Evolutionary conservation across 495 filamentous ascomycete species (phyloP), one percentile per base, ranked within the genome.

Genomic region (Platismatia glauca): DNA sequence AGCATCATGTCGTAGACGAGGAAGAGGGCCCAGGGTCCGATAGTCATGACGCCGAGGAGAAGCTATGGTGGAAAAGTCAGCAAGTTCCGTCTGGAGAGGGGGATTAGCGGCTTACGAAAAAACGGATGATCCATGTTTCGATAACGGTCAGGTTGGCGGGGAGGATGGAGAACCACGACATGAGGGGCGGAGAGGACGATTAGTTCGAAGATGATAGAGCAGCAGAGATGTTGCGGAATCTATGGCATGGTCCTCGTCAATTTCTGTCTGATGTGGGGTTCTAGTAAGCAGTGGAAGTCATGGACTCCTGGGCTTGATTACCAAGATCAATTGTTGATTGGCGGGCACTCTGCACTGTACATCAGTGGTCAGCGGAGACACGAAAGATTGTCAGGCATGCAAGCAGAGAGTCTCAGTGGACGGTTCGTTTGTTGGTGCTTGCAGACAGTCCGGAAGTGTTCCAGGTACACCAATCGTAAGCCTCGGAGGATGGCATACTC

Each of bases 161-260:
- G 44, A 89, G 77, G 63, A 89, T 80, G 12, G 84, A 88, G 66
- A 85, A 86, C 77, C 80, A 83, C 35, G 81, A 78, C 86, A 88
- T 88, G 20, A 5, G 4, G 33, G 35, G 37, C 27, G 13, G 46
- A 35, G 35, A 8, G 15, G 29, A n/a, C 11, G 38, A 7, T 41
- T 9, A 15, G 18, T 13, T 18, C 11, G 50, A 18, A 15, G 34
- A 7, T n/a, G 53, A 9, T 18, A 8, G 35, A 29, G 44, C 22
- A 35, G 37, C 33, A n/a, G 33, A 46, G 34, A 16, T 55, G 9
- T n/a, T 16, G 38, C 27, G 57, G 29, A 37, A 31, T 18, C 29
- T 57, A 58, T 63, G 4, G 55, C 57, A 63, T 57, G n/a, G 29
- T 44, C 50, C 8, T 48, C 11, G 53, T 57, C 4, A 12, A 44